Base-by-base conservation (phyloP, 2,329 filamentous ascomycete genomes). In the Fusarium sp. region DNA sequence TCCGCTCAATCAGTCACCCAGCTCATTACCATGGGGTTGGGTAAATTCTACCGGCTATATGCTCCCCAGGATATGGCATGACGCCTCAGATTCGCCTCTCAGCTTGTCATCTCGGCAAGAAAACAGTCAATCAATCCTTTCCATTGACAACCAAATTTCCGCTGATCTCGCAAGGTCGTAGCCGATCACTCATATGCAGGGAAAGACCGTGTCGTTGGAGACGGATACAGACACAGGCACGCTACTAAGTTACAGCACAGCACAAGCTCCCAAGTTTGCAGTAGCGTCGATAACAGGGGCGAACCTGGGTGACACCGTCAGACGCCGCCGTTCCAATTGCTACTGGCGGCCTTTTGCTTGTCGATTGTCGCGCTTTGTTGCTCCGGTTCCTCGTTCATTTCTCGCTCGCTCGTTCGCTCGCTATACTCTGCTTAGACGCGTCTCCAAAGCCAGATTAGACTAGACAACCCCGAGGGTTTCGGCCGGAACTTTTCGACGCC, bases 81-180 rank as follows among this genome's bases (percentile, higher is more conserved):
- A 42, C 60, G 46, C 40, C 40, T 49, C 49, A 52, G 39, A 46
- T 28, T 61, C 46, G 39, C 36, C 54, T 67, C 58, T 62, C 56
- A 65, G 64, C 68, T 67, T 50, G 46, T 67, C 63, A 68, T 70
- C 59, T 70, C 67, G 67, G 67, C 67, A 53, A 61, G 42, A 52
- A 33, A 31, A 24, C 39, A 36, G 21, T 46, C 39, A 40, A 52
- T 65, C 28, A 65, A 47, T 46, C 40, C 52, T 55, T 28, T 47
- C 33, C 51, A 65, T 57, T 19, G 45, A 39, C 44, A 55, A 22
- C 26, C 58, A 70, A 70, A 70, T 70, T 70, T 65, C 63, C 67
- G 47, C 50, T 65, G 67, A 70, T 70, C 67, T 70, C 52, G 40
- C 52, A 68, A 68, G 44, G 54, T 70, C 44, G 55, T 50, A 70